Evolutionary conservation across 805 yeast genomes (phyloP).

Genomic region (Cyberlindnera xylosilytica): DNA sequence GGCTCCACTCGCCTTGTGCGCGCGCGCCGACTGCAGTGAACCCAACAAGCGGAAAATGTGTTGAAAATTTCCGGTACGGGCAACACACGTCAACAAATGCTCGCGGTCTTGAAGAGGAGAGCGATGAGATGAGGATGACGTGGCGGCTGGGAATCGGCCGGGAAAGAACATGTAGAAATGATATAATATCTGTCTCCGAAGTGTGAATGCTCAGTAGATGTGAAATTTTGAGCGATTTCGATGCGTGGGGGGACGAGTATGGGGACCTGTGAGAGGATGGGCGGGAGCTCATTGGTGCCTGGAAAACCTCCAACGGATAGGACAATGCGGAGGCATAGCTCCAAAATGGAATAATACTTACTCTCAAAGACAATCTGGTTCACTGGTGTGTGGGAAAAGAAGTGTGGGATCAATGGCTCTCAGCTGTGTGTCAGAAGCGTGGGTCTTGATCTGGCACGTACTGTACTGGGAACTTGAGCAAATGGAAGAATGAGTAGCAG

Average conservation of each 20-base stretch:
- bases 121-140: constrained; percentile 1
- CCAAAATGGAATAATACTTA: constrained; percentile 4
- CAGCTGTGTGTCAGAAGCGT: neutral
- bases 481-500: neutral
- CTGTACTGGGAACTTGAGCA: neutral
- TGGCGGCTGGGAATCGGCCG: neutral
- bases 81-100: constrained; percentile 12
- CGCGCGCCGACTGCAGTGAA: constrained; percentile 1
- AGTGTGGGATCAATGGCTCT: neutral
- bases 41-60: constrained; percentile 15
- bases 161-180: neutral
- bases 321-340: neutral
- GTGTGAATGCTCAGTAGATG: neutral
- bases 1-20: neutral
- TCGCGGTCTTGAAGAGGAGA: constrained; percentile 2
- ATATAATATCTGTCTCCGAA: no score
- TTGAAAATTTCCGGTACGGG: constrained; percentile 14
- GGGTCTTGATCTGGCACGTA: neutral
- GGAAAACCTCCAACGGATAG: neutral
- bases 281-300: no score
- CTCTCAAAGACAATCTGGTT: constrained; percentile 6
- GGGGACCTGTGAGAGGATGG: no score
- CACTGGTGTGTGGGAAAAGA: neutral
- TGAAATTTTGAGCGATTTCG: no score
- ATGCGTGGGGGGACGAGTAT: no score